Evolutionary conservation across 192 early-diverging fungal genomes (phyloP), one percentile per base, ranked within the genome.

Genomic region (Gamsiella multidivaricata): DNA sequence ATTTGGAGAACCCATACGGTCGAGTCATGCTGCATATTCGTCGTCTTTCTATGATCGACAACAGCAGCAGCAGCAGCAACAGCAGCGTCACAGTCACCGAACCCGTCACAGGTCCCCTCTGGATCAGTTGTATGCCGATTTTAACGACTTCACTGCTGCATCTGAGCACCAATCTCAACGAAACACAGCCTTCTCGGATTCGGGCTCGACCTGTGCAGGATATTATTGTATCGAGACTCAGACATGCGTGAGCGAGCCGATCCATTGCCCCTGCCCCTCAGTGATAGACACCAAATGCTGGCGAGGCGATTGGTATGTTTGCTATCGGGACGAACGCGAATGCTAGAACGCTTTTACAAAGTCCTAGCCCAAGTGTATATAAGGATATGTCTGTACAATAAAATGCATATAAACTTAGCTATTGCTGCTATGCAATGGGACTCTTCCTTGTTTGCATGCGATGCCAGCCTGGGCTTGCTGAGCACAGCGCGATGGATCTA

Each of bases 221-320:
- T 71, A 71, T 42, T 71, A 62, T 28, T 71, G 69, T 56, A 25
- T 52, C 1, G 61, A 71, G 0, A 63, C 69, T 6, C 39, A 55
- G 5, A 62, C 59, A 12, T 71, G 69, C 50, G 61, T 63, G 6
- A 53, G 63, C 0, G 10, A 31, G 20, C 69, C 69, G 3, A 51
- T 71, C 14, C 11, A 46, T 2, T 71, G 69, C 36, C 69, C 69
- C 7, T 71, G 69, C 17, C 69, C 69, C 3, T 62, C 54, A 14
- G 12, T 32, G 3, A 32, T 63, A 6, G 69, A 71, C 28, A 63
- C 25, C 20, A 71, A 71, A n/a, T 37, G 37, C 47, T 18, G 56
- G 32, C 51, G 34, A 23, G 53, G 60, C 1, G 69, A 71, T 41
- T 71, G 69, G 69, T 71, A 63, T 55, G 45, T 71, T n/a, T 71